Percentiles rank a stretch among this genome's conserved stretches.
These are phyloP conservation scores for Cucumis cinereus DNA, from an alignment of 306 rosid genomes.

Conservation along the genomic window DNA sequence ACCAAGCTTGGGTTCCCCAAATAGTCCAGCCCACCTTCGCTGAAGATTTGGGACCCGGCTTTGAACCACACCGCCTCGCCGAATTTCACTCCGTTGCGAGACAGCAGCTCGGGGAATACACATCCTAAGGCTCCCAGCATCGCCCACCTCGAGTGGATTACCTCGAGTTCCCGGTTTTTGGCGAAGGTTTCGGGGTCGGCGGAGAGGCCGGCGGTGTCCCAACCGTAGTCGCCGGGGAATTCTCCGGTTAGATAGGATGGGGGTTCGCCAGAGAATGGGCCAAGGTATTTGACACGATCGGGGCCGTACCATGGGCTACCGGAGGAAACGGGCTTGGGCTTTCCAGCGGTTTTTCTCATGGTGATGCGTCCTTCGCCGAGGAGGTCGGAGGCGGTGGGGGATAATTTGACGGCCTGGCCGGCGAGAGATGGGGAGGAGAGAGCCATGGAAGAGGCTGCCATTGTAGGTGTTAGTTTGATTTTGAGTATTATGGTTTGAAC, in stretches of 20 bases:
- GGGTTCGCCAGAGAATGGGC: constrained; percentile 25
- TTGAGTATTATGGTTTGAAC: neutral
- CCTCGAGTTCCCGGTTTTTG: constrained; percentile 23
- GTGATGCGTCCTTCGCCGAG: constrained; percentile 15
- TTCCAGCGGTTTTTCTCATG: constrained; percentile 12
- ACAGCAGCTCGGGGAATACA: constrained; percentile 21
- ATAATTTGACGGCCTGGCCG: constrained; percentile 19
- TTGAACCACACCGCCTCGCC: constrained; percentile 33
- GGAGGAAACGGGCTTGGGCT: constrained; percentile 11
- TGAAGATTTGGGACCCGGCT: constrained; percentile 24
- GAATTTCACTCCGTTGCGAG: constrained; percentile 28
- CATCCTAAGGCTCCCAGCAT: constrained; percentile 23
- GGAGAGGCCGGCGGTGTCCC: constrained; percentile 30
- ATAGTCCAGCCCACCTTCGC: constrained; percentile 27
- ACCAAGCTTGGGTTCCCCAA: constrained; percentile 24
- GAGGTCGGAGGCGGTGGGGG: constrained; percentile 10
- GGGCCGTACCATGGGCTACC: constrained; percentile 28
- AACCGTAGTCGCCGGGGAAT: constrained; percentile 28
- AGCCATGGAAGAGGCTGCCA: constrained; percentile 23
- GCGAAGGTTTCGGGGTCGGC: constrained; percentile 27
- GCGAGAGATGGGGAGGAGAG: constrained; percentile 23
- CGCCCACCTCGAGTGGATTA: constrained; percentile 22
- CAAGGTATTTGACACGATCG: constrained; percentile 24
- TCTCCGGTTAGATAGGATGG: constrained; percentile 23
- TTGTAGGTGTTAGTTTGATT: neutral